These are phyloP conservation scores for Saccharomycopsis phalli DNA, from an alignment of 1,139 yeast genomes.

Conservation along the genomic window DNA sequence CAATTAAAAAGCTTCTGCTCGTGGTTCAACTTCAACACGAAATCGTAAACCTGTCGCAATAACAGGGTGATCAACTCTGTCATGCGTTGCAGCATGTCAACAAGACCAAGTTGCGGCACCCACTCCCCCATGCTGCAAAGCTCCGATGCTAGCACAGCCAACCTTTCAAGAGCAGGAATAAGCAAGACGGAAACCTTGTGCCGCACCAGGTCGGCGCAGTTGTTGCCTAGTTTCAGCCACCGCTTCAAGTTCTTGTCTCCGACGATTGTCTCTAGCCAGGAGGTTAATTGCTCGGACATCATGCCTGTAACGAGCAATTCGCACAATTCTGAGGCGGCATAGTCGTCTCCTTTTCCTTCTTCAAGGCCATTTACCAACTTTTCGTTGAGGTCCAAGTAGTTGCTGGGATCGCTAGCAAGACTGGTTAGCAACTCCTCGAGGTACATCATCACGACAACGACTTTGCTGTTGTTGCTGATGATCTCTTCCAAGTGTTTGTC, in stretches of 20 bases:
- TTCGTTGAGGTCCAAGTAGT: constrained; percentile 19
- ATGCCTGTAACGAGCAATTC: constrained; percentile 52
- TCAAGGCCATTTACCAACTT: constrained; percentile 6
- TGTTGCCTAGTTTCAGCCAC: constrained; percentile 44
- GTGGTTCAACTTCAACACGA: constrained; percentile 23
- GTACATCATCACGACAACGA: constrained; percentile 21
- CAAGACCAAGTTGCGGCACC: constrained; percentile 25
- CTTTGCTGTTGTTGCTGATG: constrained; percentile 22
- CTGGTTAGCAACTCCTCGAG: constrained; percentile 30
- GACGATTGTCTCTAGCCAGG: constrained; percentile 43
- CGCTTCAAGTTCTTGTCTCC: constrained; percentile 64
- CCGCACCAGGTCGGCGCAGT: constrained; percentile 41
- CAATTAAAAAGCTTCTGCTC: constrained; percentile 21
- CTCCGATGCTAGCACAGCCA: constrained; percentile 41
- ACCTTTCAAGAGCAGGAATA: constrained; percentile 50
- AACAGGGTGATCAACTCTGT: constrained; percentile 32
- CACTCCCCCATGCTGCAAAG: constrained; percentile 39
- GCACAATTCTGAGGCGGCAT: constrained; percentile 29
- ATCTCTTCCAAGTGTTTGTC: constrained; percentile 14
- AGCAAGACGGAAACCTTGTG: constrained; percentile 41
- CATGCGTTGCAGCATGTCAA: constrained; percentile 23
- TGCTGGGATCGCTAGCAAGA: constrained; percentile 23
- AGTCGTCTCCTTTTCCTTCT: constrained; percentile 18
- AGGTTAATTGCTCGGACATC: constrained; percentile 38
- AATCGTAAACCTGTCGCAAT: constrained; percentile 28